Percentiles rank a stretch among this genome's conserved stretches.
Evolutionary conservation across 1,284 basidiomycete genomes (phyloP).

Genomic region (Rugosomyces carneus): DNA sequence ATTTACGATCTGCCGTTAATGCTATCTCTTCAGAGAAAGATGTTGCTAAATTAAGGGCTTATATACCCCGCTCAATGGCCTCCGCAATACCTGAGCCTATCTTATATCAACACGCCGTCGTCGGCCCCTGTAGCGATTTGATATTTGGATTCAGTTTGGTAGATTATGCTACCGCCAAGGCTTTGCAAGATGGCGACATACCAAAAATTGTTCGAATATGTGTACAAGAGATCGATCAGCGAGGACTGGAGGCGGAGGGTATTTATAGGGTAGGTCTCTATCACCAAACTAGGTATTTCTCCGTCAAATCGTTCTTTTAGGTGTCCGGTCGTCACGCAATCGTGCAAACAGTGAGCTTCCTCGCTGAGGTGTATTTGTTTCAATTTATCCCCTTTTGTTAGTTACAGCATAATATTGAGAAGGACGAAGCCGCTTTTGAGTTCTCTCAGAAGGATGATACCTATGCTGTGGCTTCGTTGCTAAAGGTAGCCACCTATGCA

Average conservation of each 20-base stretch:
- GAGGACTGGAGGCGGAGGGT: constrained; percentile 80
- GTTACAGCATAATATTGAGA: constrained; percentile 86
- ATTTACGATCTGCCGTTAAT: constrained; percentile 51
- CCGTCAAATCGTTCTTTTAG: constrained; percentile 27
- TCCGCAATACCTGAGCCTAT: constrained; percentile 60
- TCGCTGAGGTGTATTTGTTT: not conserved
- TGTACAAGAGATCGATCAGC: constrained; percentile 77
- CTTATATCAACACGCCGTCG: constrained; percentile 74
- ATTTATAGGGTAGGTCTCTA: constrained; percentile 64
- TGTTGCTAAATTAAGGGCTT: constrained; percentile 46
- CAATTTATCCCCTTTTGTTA: constrained; percentile 25
- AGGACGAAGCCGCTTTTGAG: constrained; percentile 79
- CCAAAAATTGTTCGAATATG: constrained; percentile 86
- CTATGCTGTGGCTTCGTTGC: constrained; percentile 82
- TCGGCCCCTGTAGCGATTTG: constrained; percentile 85
- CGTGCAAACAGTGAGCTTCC: constrained; percentile 63
- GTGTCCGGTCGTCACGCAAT: constrained; percentile 82
- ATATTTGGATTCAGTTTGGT: constrained; percentile 90
- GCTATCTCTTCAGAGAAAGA: constrained; percentile 70
- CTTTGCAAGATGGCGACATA: constrained; percentile 65
- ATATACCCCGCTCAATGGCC: constrained; percentile 54
- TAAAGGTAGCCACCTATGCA: constrained; percentile 60
- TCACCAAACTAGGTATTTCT: not conserved
- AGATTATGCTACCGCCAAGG: constrained; percentile 87
- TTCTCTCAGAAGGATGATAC: constrained; percentile 82